Conservation (phyloP, 2,329 filamentous ascomycete species). For the Cordyceps militaris region DNA sequence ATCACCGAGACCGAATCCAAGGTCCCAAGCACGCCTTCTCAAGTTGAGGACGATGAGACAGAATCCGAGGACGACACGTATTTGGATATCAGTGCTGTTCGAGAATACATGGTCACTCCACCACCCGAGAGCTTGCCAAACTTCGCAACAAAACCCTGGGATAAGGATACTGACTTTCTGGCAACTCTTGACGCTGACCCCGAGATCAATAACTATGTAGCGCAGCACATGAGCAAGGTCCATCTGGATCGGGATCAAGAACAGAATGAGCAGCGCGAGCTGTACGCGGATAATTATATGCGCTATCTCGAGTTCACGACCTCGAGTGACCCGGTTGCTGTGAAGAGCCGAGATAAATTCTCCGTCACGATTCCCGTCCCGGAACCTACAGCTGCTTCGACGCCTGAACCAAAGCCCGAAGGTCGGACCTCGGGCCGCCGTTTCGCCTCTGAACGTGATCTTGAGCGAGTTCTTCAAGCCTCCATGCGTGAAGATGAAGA, state of each 20-base stretch:
- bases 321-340: constrained; percentile 47
- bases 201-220: constrained; percentile 38
- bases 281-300: constrained; percentile 43
- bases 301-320: constrained; percentile 49
- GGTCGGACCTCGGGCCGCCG: constrained; percentile 46
- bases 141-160: constrained; percentile 40
- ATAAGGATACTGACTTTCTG: constrained; percentile 39
- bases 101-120: constrained; percentile 47
- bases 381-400: constrained; percentile 28
- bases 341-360: constrained; percentile 50
- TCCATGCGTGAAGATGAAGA: constrained; percentile 66
- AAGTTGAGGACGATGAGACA: constrained; percentile 44
- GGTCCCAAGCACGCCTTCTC: constrained; percentile 41
- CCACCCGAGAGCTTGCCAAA: constrained; percentile 47
- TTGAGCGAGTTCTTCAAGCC: constrained; percentile 65
- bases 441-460: constrained; percentile 65
- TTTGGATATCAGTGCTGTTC: constrained; percentile 40
- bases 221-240: constrained; percentile 37
- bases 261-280: constrained; percentile 32
- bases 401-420: constrained; percentile 51
- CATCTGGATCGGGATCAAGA: constrained; percentile 29
- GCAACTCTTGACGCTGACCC: constrained; percentile 34
- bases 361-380: constrained; percentile 31
- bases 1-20: constrained; percentile 26
- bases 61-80: constrained; percentile 49